Percentiles rank a stretch among this genome's conserved stretches.
These are phyloP conservation scores for Rhododendron ovatum DNA, from an alignment of 148 eudicot species.

Conservation along the genomic window DNA sequence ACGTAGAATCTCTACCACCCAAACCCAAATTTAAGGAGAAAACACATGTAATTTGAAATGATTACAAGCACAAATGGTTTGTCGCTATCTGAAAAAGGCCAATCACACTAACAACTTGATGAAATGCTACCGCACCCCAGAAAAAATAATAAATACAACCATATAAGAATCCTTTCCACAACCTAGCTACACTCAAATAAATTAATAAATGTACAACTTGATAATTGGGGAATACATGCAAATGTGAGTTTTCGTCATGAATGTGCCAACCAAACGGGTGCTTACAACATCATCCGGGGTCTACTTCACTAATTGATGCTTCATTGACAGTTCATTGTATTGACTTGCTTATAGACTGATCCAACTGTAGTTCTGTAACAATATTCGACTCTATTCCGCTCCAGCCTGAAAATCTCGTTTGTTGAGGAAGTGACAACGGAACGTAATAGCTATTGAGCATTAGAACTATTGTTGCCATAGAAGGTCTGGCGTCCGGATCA, in stretches of 20 bases:
- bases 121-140: no score
- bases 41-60: no score
- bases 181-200: no score
- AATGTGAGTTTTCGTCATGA: neutral
- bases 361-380: neutral
- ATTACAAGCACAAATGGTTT: no score
- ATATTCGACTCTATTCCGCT: neutral
- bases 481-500: slow-evolving; percentile 27
- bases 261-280: neutral
- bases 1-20: no score
- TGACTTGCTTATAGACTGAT: neutral
- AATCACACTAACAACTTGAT: no score
- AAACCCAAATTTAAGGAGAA: no score
- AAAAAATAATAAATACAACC: no score
- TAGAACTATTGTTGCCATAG: slow-evolving; percentile 24
- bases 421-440: slow-evolving; percentile 18
- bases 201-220: neutral
- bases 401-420: slow-evolving; percentile 7
- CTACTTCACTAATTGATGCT: neutral
- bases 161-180: no score
- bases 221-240: neutral
- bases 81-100: no score
- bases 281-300: neutral
- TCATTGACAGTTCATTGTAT: neutral
- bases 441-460: slow-evolving; percentile 24